Percentiles rank a stretch among this genome's conserved stretches.
These are phyloP conservation scores for Betula pendula DNA, from an alignment of 306 rosid species.

Conservation along the genomic window DNA sequence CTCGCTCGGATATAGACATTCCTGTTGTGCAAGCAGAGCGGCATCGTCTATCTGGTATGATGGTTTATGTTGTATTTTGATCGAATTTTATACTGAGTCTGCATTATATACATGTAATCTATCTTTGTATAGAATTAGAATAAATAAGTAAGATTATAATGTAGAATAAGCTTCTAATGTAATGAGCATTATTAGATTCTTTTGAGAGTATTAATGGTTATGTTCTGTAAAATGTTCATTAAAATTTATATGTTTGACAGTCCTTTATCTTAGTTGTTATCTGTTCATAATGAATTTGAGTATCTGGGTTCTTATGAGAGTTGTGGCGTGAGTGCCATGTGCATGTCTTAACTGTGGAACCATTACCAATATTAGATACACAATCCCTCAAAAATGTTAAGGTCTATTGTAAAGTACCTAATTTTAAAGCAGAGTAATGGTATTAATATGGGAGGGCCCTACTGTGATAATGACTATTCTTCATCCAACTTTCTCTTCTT, in stretches of 20 bases:
- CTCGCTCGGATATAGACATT: slow-evolving; percentile 82
- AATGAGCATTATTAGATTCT: background rate
- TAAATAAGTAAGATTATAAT: too few species aligned
- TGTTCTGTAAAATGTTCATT: too few species aligned
- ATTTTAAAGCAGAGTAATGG: background rate
- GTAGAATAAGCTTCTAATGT: too few species aligned
- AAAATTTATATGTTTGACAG: background rate
- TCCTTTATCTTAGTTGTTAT: background rate
- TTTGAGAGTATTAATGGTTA: too few species aligned
- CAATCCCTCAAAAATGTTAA: background rate
- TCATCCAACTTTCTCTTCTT: background rate
- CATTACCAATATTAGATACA: background rate
- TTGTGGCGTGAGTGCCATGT: background rate
- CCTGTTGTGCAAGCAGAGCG: slow-evolving; percentile 70
- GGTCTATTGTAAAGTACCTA: background rate
- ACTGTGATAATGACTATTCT: background rate
- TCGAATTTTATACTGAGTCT: background rate
- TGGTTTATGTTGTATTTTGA: background rate
- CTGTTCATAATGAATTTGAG: background rate
- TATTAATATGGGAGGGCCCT: background rate
- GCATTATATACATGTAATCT: background rate
- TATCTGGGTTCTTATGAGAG: background rate
- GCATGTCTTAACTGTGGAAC: background rate
- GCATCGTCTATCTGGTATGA: slow-evolving; percentile 68
- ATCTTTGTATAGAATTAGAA: too few species aligned